phyloP scores from a whole-genome alignment of 371 early-diverging fungal species.

The Rhizopus sp. region DNA sequence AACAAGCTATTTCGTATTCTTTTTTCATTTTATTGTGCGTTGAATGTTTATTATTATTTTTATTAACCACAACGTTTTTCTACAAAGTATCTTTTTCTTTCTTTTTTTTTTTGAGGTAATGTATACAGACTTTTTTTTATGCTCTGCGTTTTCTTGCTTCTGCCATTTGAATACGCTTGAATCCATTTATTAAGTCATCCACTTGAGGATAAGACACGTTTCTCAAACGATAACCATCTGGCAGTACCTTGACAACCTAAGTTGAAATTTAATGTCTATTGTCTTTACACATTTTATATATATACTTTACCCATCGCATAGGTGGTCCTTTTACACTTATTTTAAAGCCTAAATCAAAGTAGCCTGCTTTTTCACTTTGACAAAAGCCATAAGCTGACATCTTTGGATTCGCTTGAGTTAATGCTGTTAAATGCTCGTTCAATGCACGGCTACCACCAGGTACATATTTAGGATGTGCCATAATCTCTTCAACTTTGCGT shows the following conservation, averaged over 20 bases:
- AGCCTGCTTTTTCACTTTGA: slow-evolving; percentile 51
- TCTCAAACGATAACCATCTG: slow-evolving; percentile 62
- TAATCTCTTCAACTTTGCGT: slow-evolving; percentile 67
- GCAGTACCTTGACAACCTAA: slow-evolving; percentile 64
- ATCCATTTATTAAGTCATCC: slow-evolving; percentile 65
- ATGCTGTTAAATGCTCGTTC: slow-evolving; percentile 38
- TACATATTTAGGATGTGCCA: slow-evolving; percentile 66
- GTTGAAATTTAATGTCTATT: neutral
- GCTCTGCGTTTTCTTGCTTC: slow-evolving; percentile 17
- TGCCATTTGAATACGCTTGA: slow-evolving; percentile 46
- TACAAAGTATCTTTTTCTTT: too few relatives aligned
- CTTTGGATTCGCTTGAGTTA: slow-evolving; percentile 52
- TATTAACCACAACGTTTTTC: too few relatives aligned
- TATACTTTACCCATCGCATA: slow-evolving; percentile 38
- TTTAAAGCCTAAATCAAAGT: slow-evolving; percentile 55
- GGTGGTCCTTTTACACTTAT: slow-evolving; percentile 38
- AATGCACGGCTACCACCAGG: slow-evolving; percentile 40
- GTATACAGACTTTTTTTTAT: neutral
- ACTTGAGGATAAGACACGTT: slow-evolving; percentile 61
- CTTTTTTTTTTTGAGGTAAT: too few relatives aligned
- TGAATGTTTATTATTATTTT: too few relatives aligned
- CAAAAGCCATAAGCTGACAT: slow-evolving; percentile 63
- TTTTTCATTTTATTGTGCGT: too few relatives aligned
- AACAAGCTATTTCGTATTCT: too few relatives aligned
- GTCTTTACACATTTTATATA: neutral